Evolutionary conservation across 1,139 yeast species (phyloP).

Genomic region (Arxiozyma bovina): DNA sequence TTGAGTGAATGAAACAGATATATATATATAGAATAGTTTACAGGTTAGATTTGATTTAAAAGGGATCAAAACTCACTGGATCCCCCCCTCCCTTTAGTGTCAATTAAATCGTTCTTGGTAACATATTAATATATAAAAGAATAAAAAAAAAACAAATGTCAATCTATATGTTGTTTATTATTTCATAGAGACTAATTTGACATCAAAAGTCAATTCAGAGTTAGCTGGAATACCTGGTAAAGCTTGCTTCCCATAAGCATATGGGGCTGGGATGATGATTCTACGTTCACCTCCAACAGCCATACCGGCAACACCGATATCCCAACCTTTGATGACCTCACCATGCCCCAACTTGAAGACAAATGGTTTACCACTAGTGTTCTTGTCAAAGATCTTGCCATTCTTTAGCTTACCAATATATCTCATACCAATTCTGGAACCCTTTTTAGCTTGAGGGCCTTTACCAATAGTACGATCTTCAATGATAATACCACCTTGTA

Average conservation of each 20-base stretch:
- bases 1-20: too few species aligned
- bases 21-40: too few species aligned
- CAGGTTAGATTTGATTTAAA: neutral
- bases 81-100: neutral
- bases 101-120: neutral
- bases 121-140: neutral
- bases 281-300: slow-evolving; percentile 99
- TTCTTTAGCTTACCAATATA: slow-evolving; percentile 95
- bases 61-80: neutral
- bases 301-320: slow-evolving; percentile 97
- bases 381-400: slow-evolving; percentile 94
- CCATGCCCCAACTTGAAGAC: slow-evolving; percentile 87
- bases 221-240: slow-evolving; percentile 97
- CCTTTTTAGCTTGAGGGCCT: slow-evolving; percentile 82
- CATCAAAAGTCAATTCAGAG: slow-evolving; percentile 92
- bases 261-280: slow-evolving; percentile 87
- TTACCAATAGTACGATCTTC: slow-evolving; percentile 89
- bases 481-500: slow-evolving; percentile 85
- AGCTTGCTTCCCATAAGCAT: slow-evolving; percentile 91
- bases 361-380: slow-evolving; percentile 96
- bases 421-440: slow-evolving; percentile 90
- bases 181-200: slow-evolving; percentile 84
- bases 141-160: neutral
- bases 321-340: slow-evolving; percentile 98
- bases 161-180: slow-evolving; percentile 31